phyloP scores from a whole-genome alignment of 805 yeast species.

The Kuraishia cidri region DNA sequence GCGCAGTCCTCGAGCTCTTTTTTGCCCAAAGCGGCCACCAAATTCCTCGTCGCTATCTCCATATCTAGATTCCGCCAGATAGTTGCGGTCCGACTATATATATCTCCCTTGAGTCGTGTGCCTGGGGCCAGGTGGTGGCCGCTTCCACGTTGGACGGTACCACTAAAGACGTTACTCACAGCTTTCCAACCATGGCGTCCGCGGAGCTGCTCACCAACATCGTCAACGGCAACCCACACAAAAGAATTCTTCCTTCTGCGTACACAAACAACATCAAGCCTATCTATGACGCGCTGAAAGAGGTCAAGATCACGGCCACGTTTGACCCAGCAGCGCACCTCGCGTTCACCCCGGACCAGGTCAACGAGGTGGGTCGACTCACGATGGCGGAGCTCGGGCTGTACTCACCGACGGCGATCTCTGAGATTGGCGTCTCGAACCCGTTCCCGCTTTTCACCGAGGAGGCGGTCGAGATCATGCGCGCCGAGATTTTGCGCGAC shows the following conservation, averaged over 20 bases:
- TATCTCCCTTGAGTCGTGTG: no score
- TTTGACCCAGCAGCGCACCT: constrained; percentile 32
- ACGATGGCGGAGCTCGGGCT: constrained; percentile 44
- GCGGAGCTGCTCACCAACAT: constrained; percentile 22
- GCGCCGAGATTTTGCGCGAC: constrained; percentile 39
- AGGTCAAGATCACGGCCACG: constrained; percentile 14
- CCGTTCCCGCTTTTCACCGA: constrained; percentile 56
- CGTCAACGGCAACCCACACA: constrained; percentile 26
- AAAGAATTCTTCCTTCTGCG: constrained; percentile 19
- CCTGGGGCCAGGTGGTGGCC: no score
- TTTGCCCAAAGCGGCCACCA: no score
- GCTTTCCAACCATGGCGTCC: no score
- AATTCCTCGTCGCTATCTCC: no score
- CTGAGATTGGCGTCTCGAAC: constrained; percentile 46
- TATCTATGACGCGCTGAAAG: constrained; percentile 13
- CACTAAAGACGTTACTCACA: no score
- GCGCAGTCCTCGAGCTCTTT: no score
- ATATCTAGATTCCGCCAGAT: no score
- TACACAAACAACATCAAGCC: constrained; percentile 24
- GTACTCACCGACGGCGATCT: constrained; percentile 34
- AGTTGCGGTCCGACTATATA: no score
- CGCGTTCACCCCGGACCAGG: constrained; percentile 23
- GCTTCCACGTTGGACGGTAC: no score
- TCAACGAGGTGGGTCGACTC: constrained; percentile 23
- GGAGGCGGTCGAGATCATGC: constrained; percentile 52